These are phyloP conservation scores for Rhytidiadelphus loreus DNA, from an alignment of 225 moss, liverwort and hornwort genomes.

Conservation along the genomic window DNA sequence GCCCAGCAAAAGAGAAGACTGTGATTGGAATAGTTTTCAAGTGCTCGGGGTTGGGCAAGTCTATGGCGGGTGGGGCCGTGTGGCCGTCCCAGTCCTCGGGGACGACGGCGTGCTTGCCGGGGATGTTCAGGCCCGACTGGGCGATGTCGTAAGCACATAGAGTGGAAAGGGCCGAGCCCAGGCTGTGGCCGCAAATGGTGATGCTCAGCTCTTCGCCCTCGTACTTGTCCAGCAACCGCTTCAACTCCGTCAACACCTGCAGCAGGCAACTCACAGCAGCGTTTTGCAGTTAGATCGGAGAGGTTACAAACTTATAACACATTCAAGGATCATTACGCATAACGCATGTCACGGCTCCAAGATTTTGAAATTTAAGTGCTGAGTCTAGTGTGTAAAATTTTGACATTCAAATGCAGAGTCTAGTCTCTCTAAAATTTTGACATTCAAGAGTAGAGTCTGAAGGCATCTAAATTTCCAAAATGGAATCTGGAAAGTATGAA, in stretches of 20 bases:
- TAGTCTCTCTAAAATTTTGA: background rate
- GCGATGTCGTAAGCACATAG: conserved; percentile 22
- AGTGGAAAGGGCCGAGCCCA: conserved; percentile 18
- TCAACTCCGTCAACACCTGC: conserved; percentile 28
- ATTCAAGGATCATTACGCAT: background rate
- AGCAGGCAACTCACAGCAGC: background rate
- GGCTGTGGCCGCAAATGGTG: conserved; percentile 13
- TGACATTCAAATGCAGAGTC: background rate
- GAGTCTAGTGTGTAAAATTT: background rate
- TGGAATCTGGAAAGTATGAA: background rate
- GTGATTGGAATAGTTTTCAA: conserved; percentile 24
- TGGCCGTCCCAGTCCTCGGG: conserved; percentile 30
- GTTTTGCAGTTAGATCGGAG: background rate
- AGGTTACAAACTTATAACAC: background rate
- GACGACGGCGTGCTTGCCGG: background rate
- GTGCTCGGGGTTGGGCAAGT: background rate
- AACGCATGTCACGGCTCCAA: background rate
- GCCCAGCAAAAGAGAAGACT: conserved; percentile 63
- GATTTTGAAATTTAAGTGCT: background rate
- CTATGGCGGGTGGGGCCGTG: background rate
- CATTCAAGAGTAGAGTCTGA: background rate
- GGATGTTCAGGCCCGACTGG: conserved; percentile 22
- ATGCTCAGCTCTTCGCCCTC: conserved; percentile 29
- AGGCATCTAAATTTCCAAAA: background rate
- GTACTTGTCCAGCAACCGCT: conserved; percentile 10